Evolutionary conservation across 129 eudicot genomes (phyloP).

Genomic region (Dittrichia graveolens): DNA sequence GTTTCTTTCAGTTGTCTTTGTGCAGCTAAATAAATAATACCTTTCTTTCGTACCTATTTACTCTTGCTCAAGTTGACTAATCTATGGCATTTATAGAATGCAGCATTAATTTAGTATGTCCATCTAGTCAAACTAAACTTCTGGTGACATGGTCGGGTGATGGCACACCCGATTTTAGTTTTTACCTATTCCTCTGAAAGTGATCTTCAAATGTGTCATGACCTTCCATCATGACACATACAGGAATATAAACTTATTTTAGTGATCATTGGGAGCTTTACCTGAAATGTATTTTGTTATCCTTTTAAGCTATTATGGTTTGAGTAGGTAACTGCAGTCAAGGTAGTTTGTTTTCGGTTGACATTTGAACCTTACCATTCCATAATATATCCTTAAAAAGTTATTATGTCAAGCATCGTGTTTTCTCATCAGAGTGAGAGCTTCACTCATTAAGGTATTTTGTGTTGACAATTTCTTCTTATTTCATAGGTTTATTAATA

Average conservation of each 20-base stretch:
- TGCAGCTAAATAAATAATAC: no score
- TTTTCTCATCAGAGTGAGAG: background rate
- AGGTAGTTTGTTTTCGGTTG: no score
- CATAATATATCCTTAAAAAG: no score
- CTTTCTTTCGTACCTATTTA: conserved; percentile 2
- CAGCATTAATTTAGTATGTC: no score
- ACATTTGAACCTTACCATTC: no score
- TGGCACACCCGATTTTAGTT: background rate
- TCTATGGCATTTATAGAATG: no score
- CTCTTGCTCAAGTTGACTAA: background rate
- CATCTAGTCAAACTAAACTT: no score
- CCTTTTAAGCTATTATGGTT: background rate
- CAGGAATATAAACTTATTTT: conserved; percentile 4
- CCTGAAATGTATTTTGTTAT: background rate
- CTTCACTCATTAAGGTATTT: conserved; percentile 9
- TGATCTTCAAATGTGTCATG: background rate
- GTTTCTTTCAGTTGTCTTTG: no score
- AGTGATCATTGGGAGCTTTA: background rate
- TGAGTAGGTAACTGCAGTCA: background rate
- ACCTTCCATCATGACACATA: conserved; percentile 10
- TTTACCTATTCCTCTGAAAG: background rate
- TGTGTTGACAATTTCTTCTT: background rate
- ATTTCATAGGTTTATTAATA: background rate
- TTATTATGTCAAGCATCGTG: no score
- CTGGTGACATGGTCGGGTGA: no score